These are phyloP conservation scores for Aquilaria agallochum DNA, from an alignment of 441 rosid genomes.

Conservation along the genomic window DNA sequence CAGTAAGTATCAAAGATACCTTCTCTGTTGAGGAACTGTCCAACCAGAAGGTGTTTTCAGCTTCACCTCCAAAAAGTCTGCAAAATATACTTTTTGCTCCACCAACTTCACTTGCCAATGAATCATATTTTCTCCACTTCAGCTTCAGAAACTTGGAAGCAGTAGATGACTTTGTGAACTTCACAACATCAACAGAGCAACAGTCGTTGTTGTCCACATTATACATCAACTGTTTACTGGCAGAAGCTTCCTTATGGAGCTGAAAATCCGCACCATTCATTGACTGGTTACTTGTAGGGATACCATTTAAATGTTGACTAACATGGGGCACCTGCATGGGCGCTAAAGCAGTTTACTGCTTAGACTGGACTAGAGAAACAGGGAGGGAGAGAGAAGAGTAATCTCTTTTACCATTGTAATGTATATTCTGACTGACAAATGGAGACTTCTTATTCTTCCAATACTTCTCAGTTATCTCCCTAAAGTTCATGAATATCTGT, in stretches of 20 bases:
- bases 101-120: constrained; percentile 58
- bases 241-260: constrained; percentile 28
- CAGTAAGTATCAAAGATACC: constrained; percentile 35
- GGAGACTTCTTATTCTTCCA: constrained; percentile 51
- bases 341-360: constrained; percentile 72
- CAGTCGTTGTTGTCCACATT: constrained; percentile 27
- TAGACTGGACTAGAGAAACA: constrained; percentile 20
- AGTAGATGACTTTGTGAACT: constrained; percentile 24
- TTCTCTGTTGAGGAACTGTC: constrained; percentile 93
- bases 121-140: constrained; percentile 79
- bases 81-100: constrained; percentile 77
- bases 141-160: constrained; percentile 47
- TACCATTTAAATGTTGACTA: constrained; percentile 37
- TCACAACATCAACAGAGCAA: constrained; percentile 30
- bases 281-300: constrained; percentile 30
- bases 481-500: constrained; percentile 77
- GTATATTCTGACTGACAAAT: constrained; percentile 22
- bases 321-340: constrained; percentile 65
- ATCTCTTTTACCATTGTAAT: constrained; percentile 43
- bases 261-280: constrained; percentile 24
- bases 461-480: constrained; percentile 68
- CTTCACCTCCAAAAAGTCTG: constrained; percentile 53
- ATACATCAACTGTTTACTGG: constrained; percentile 20
- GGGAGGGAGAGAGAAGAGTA: neutral
- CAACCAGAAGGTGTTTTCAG: constrained; percentile 86